Evolutionary conservation across 2,329 filamentous ascomycete species (phyloP), one percentile per base, ranked within the genome.

Genomic region (Penicillium sp.): DNA sequence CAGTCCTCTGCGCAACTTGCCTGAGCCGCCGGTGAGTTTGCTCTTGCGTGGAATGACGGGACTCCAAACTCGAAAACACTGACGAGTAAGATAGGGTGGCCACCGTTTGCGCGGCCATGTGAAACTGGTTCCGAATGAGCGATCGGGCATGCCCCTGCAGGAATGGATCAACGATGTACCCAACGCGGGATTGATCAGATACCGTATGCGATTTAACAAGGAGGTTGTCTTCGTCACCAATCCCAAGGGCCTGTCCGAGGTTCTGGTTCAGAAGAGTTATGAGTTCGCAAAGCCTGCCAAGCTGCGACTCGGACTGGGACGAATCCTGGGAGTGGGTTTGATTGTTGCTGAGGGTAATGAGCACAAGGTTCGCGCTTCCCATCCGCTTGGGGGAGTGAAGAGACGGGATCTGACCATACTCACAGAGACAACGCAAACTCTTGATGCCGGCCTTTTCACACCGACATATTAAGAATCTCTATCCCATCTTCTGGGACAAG

Each of bases 331-430:
- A 8, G 51, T 61, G 13, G 66, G 63, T 2, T 38, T 68, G 6
- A 59, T 68, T 33, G 55, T 64, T 16, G 60, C 62, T 13, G 66
- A 67, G 58, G 63, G 63, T 2, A 63, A 65, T 25, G 59, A 64
- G 10, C 59, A 61, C 49, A 61, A 61, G 55, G 59, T 61, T 43
- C 6, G 30, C 26, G 3, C 26, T 33, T n/a, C 19, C 19, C n/a
- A 19, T 6, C 6, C 6, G 26, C 46, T 22, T 1, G 26, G 46
- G 22, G 46, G n/a, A 8, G 10, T n/a, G 46, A 49, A 33, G 26
- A 33, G 26, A 49, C 10, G 11, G 11, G 30, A n/a, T 8, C 26
- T 30, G 14, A 30, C 26, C 26, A 19, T 49, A 33, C 11, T 5
- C 14, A 16, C 22, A 52, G 49, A 25, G 22, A 52, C 49, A 52